Evolutionary conservation across 2,329 filamentous ascomycete genomes (phyloP).

Genomic region (Diaporthe sp.): DNA sequence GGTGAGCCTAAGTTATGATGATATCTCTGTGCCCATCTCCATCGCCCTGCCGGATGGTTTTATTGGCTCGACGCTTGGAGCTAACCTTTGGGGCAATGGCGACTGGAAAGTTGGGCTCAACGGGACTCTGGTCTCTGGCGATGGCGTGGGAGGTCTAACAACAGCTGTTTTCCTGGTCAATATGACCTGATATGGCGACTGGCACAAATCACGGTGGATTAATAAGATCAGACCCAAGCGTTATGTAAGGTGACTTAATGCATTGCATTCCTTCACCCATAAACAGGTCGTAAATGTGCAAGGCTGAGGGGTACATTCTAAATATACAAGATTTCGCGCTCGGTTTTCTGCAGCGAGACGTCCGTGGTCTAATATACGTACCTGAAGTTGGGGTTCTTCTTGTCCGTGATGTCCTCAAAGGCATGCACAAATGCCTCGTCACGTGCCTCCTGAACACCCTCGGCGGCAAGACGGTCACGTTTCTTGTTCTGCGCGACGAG

Average conservation of each 20-base stretch:
- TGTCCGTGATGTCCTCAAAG: slow-evolving; percentile 73
- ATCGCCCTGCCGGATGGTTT: slow-evolving; percentile 31
- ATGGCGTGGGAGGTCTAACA: slow-evolving; percentile 17
- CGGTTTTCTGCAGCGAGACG: not conserved
- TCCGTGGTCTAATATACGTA: slow-evolving; percentile 57
- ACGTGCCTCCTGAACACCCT: slow-evolving; percentile 51
- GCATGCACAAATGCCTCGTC: slow-evolving; percentile 59
- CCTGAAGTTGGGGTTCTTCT: slow-evolving; percentile 69
- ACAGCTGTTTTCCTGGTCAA: slow-evolving; percentile 19
- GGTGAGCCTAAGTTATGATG: slow-evolving; percentile 35
- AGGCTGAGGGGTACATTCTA: not conserved
- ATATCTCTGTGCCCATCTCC: slow-evolving; percentile 9
- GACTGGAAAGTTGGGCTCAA: slow-evolving; percentile 32
- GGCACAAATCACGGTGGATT: not conserved
- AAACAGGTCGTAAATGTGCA: not conserved
- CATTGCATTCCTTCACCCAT: not conserved
- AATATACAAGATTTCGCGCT: not conserved
- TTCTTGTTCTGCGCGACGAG: slow-evolving; percentile 67
- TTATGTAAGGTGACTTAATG: not conserved
- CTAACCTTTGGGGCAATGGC: slow-evolving; percentile 32
- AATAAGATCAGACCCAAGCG: not conserved
- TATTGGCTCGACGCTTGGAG: not conserved
- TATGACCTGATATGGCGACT: not conserved
- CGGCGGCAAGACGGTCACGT: slow-evolving; percentile 59
- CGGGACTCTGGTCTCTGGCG: not conserved